phyloP scores from a whole-genome alignment of 495 filamentous ascomycete species.

The Podospora australis region DNA sequence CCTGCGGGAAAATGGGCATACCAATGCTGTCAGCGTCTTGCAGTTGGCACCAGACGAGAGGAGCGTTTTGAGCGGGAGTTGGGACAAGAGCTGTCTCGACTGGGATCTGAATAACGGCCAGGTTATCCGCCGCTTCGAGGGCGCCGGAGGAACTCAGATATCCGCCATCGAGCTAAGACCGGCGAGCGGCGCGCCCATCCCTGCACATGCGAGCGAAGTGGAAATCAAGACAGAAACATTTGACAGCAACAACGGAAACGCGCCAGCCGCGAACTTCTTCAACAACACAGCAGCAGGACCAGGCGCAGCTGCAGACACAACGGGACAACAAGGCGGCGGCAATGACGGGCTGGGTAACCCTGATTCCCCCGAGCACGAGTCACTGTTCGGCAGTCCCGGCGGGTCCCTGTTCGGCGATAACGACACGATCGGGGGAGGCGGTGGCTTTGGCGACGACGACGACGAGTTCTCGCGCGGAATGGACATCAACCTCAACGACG shows the following conservation, averaged over 20 bases:
- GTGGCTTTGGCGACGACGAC: slow-evolving; percentile 52
- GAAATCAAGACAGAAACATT: slow-evolving; percentile 59
- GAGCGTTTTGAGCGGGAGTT: slow-evolving; percentile 85
- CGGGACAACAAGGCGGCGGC: neutral
- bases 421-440: slow-evolving; percentile 52
- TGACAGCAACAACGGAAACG: slow-evolving; percentile 44
- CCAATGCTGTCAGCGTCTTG: slow-evolving; percentile 85
- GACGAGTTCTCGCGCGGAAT: slow-evolving; percentile 81
- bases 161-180: slow-evolving; percentile 82
- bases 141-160: slow-evolving; percentile 76
- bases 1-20: slow-evolving; percentile 63
- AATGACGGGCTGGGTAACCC: slow-evolving; percentile 27
- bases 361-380: slow-evolving; percentile 69
- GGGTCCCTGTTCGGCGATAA: slow-evolving; percentile 56
- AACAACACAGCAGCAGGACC: slow-evolving; percentile 25
- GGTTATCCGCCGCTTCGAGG: slow-evolving; percentile 63
- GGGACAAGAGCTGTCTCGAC: slow-evolving; percentile 89
- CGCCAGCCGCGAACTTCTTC: slow-evolving; percentile 43
- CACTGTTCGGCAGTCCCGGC: slow-evolving; percentile 50
- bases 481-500: slow-evolving; percentile 43
- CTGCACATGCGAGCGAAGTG: slow-evolving; percentile 58
- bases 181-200: slow-evolving; percentile 65
- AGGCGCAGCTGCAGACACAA: neutral
- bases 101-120: slow-evolving; percentile 94
- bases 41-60: slow-evolving; percentile 77